Evolutionary conservation across 1,284 basidiomycete genomes (phyloP).

Genomic region (Ustilago cynodontis): DNA sequence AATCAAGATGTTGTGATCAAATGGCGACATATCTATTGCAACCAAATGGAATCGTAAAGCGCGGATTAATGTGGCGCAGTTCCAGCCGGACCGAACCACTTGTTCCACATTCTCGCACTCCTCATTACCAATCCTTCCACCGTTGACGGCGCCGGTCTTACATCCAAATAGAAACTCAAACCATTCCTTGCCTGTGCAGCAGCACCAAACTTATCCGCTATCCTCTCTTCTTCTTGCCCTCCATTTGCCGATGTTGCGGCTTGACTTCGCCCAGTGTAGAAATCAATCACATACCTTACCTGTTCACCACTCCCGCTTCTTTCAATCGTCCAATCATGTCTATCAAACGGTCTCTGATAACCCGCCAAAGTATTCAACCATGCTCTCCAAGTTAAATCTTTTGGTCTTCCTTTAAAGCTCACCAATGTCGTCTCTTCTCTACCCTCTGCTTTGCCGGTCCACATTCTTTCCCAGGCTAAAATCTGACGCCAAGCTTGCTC

Average conservation of each 20-base stretch:
- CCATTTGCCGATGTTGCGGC: conserved; percentile 51
- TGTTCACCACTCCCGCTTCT: conserved; percentile 80
- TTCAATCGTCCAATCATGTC: conserved; percentile 97
- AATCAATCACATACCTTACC: conserved; percentile 96
- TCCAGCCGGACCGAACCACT: conserved; percentile 38
- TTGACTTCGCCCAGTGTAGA: conserved; percentile 83
- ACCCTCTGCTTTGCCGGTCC: conserved; percentile 18
- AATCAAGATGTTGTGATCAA: background rate
- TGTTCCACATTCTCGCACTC: conserved; percentile 34
- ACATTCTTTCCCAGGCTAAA: conserved; percentile 82
- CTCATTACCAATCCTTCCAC: conserved; percentile 89
- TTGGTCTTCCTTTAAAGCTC: conserved; percentile 77
- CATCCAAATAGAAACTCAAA: conserved; percentile 88
- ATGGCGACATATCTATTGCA: conserved; percentile 1
- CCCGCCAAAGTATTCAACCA: conserved; percentile 85
- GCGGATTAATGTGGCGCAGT: conserved; percentile 17
- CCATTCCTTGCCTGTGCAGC: conserved; percentile 33
- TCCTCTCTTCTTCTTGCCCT: conserved; percentile 58
- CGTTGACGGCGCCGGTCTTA: conserved; percentile 89
- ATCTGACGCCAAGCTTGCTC: conserved; percentile 94
- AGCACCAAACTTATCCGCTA: conserved; percentile 21
- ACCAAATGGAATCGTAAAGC: no score
- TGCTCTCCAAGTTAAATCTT: conserved; percentile 80
- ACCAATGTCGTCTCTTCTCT: conserved; percentile 79
- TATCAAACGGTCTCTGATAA: conserved; percentile 95